Conservation (phyloP, 2,329 filamentous ascomycete genomes). For the Alternaria postmessia region DNA sequence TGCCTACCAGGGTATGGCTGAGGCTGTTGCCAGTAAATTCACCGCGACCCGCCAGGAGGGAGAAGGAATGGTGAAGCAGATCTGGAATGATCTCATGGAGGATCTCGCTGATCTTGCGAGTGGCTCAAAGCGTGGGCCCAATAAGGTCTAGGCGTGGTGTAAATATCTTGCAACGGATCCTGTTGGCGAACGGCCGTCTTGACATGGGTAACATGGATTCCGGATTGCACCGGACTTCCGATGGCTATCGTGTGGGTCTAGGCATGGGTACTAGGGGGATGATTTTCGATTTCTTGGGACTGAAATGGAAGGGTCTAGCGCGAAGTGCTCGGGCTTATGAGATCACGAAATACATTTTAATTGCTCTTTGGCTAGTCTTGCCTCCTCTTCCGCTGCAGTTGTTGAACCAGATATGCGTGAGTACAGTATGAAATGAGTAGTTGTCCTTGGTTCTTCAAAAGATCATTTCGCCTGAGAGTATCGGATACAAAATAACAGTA, state of each 20-base stretch:
- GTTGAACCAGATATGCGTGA: too few relatives aligned
- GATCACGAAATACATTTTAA: constrained; percentile 36
- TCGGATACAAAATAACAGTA: too few relatives aligned
- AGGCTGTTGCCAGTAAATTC: constrained; percentile 52
- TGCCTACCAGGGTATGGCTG: constrained; percentile 65
- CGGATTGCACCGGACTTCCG: background rate
- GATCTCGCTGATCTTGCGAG: constrained; percentile 51
- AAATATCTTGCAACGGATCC: background rate
- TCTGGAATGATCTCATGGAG: constrained; percentile 60
- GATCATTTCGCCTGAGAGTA: too few relatives aligned
- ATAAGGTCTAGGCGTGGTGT: constrained; percentile 29
- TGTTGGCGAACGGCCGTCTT: constrained; percentile 1
- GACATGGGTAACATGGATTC: constrained; percentile 1
- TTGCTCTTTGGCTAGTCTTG: background rate
- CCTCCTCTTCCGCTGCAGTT: background rate
- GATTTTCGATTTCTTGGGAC: constrained; percentile 7
- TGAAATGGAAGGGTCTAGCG: constrained; percentile 28
- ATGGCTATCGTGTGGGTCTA: constrained; percentile 5
- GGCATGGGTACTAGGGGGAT: background rate
- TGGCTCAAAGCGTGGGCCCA: constrained; percentile 44
- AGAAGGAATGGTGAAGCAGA: constrained; percentile 53
- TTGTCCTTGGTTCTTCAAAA: too few relatives aligned
- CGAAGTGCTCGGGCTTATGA: constrained; percentile 50
- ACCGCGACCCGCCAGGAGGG: constrained; percentile 52
- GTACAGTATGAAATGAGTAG: too few relatives aligned